These are phyloP conservation scores for Xylaria flabelliformis DNA, from an alignment of 495 filamentous ascomycete genomes.

Conservation along the genomic window DNA sequence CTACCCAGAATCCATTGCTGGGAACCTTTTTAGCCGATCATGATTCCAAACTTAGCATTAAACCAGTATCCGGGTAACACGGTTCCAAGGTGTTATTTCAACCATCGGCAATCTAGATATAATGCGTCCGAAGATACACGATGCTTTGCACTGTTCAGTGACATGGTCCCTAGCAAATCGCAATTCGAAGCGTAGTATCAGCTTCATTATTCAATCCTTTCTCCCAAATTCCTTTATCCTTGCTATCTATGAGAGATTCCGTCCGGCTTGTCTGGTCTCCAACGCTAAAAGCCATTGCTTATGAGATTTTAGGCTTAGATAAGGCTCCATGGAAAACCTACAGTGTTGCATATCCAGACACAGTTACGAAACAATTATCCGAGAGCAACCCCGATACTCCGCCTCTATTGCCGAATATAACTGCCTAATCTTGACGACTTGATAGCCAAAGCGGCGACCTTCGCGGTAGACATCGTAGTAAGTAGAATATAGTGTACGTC, in stretches of 20 bases:
- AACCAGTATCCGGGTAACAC: background rate
- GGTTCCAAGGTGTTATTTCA: background rate
- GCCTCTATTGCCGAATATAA: constrained; percentile 8
- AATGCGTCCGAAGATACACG: background rate
- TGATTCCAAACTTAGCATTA: background rate
- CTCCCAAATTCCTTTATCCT: background rate
- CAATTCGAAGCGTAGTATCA: background rate
- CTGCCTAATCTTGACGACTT: constrained; percentile 5
- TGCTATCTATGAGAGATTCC: background rate
- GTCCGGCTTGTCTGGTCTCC: background rate
- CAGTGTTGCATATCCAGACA: background rate
- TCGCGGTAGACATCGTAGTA: background rate
- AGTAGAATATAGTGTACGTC: background rate
- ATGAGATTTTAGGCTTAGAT: background rate
- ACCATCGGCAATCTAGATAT: background rate
- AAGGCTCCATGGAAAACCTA: background rate
- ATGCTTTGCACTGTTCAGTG: background rate
- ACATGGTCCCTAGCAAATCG: background rate
- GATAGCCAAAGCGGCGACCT: background rate
- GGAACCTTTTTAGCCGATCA: background rate
- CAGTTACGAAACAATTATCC: background rate
- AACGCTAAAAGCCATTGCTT: background rate
- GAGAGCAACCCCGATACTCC: background rate
- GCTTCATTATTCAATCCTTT: background rate
- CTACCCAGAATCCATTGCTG: background rate